Conservation (phyloP, 345 rosid genomes). For the Syzygium aqueum region DNA sequence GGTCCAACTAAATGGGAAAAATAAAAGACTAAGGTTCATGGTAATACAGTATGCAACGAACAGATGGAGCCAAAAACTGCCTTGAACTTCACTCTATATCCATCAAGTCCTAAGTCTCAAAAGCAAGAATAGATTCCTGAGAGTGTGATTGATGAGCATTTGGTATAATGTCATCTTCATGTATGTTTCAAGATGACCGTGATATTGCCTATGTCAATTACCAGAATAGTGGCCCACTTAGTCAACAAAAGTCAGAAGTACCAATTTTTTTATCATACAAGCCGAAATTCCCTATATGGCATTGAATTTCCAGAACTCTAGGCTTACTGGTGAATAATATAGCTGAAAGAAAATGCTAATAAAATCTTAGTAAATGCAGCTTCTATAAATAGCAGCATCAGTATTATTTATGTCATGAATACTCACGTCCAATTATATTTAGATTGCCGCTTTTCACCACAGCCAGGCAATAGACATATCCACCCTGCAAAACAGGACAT, state of each 20-base stretch:
- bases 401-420: not conserved
- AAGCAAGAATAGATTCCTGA: not conserved
- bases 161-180: not conserved
- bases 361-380: not conserved
- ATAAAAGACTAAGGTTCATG: not conserved
- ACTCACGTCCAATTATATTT: conserved; percentile 93
- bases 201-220: not conserved
- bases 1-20: not conserved
- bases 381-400: not conserved
- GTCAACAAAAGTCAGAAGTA: not conserved
- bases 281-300: not conserved
- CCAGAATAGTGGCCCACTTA: not conserved
- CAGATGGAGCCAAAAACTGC: not conserved
- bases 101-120: not conserved
- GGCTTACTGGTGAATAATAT: not conserved
- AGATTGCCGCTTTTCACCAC: conserved; percentile 54
- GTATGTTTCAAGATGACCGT: not conserved
- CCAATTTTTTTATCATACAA: not conserved
- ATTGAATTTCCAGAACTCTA: not conserved
- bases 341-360: not conserved
- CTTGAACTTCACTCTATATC: not conserved
- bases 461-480: conserved; percentile 51
- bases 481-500: conserved; percentile 27
- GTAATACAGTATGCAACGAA: not conserved
- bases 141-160: not conserved